These are phyloP conservation scores for Pseudoturritis turrita DNA, from an alignment of 345 rosid species.

Conservation along the genomic window DNA sequence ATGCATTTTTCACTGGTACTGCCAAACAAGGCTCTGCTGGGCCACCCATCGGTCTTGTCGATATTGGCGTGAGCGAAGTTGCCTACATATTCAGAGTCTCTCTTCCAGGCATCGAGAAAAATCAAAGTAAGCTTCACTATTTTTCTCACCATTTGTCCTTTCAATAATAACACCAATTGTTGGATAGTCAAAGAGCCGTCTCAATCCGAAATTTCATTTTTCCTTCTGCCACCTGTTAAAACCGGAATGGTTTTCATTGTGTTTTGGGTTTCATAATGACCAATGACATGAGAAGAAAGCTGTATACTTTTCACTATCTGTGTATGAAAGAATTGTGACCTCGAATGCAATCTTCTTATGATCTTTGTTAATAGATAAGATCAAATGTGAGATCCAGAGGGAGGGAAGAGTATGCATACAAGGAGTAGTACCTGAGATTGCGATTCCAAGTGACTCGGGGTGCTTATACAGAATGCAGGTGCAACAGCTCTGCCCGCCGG, in stretches of 20 bases:
- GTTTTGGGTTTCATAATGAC: neutral
- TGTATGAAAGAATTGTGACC: constrained; percentile 1
- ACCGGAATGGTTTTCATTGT: neutral
- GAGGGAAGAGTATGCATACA: constrained; percentile 56
- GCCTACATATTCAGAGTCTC: constrained; percentile 73
- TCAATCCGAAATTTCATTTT: neutral
- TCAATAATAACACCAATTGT: neutral
- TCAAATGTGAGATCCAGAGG: constrained; percentile 48
- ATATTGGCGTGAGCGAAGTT: constrained; percentile 54
- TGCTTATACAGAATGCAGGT: constrained; percentile 41
- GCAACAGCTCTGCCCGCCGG: constrained; percentile 47
- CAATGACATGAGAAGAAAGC: neutral
- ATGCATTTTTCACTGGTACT: constrained; percentile 44
- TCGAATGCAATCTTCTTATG: neutral
- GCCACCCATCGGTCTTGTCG: constrained; percentile 58
- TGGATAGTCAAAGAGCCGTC: neutral
- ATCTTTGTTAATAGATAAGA: constrained; percentile 35
- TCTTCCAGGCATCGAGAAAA: constrained; percentile 54
- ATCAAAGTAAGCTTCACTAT: constrained; percentile 43
- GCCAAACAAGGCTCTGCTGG: constrained; percentile 49
- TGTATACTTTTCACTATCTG: neutral
- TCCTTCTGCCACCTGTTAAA: neutral
- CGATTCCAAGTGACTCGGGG: constrained; percentile 27
- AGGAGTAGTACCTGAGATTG: constrained; percentile 44
- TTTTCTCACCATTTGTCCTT: neutral